Evolutionary conservation across 805 yeast species (phyloP).

Genomic region (Candida pseudoglaebosa): DNA sequence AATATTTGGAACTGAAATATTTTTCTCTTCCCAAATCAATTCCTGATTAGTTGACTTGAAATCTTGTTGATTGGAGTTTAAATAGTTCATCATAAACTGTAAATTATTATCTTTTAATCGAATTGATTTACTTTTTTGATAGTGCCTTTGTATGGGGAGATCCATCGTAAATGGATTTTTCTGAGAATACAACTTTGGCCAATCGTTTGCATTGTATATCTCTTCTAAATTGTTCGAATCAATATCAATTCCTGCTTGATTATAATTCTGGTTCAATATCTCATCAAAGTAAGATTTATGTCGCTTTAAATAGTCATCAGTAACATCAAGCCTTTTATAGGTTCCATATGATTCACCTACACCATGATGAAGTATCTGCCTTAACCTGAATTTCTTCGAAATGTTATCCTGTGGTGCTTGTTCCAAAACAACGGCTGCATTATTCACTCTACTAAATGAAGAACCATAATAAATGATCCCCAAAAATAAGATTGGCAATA

Average conservation of each 20-base stretch:
- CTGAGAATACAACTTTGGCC: slow-evolving; percentile 30
- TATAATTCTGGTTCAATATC: slow-evolving; percentile 1
- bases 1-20: slow-evolving; percentile 65
- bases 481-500: neutral
- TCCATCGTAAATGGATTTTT: slow-evolving; percentile 38
- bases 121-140: slow-evolving; percentile 15
- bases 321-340: slow-evolving; percentile 51
- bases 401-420: neutral
- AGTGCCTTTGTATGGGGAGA: slow-evolving; percentile 24
- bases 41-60: slow-evolving; percentile 29
- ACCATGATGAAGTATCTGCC: slow-evolving; percentile 62
- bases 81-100: slow-evolving; percentile 60
- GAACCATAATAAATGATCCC: neutral
- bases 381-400: slow-evolving; percentile 24
- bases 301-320: slow-evolving; percentile 32
- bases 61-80: slow-evolving; percentile 50
- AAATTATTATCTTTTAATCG: slow-evolving; percentile 45
- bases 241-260: too few species aligned
- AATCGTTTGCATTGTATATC: slow-evolving; percentile 24
- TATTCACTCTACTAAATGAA: neutral
- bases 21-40: slow-evolving; percentile 63
- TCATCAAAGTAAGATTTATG: slow-evolving; percentile 7
- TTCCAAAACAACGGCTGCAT: neutral
- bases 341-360: slow-evolving; percentile 39
- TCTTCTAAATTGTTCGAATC: slow-evolving; percentile 14